These are phyloP conservation scores for Artemisia argyi DNA, from an alignment of 129 eudicot genomes.

Conservation along the genomic window DNA sequence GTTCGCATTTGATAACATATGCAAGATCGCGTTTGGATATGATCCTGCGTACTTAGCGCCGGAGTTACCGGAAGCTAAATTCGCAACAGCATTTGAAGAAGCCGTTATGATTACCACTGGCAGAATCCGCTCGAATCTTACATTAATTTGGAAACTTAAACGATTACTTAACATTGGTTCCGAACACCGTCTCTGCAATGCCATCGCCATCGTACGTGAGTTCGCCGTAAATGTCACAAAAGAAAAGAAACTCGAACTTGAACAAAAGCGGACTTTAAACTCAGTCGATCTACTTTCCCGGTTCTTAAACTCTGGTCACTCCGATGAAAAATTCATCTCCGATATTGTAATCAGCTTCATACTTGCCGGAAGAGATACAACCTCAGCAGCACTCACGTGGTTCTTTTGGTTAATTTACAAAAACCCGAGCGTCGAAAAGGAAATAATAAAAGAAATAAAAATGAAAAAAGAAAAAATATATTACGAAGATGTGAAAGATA, in stretches of 20 bases:
- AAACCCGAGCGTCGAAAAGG: constrained; percentile 38
- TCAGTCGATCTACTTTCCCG: constrained; percentile 60
- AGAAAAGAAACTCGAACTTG: constrained; percentile 39
- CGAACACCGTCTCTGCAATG: constrained; percentile 40
- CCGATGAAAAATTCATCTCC: constrained; percentile 45
- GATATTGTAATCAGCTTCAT: constrained; percentile 56
- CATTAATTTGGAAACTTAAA: constrained; percentile 58
- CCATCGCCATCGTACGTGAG: constrained; percentile 36
- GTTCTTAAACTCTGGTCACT: constrained; percentile 57
- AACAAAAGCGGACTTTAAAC: constrained; percentile 32
- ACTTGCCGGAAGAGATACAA: constrained; percentile 61
- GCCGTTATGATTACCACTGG: constrained; percentile 36
- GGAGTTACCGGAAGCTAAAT: constrained; percentile 52
- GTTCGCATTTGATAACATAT: constrained; percentile 74
- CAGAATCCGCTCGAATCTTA: constrained; percentile 34
- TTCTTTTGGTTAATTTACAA: constrained; percentile 55
- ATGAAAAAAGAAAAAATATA: not conserved
- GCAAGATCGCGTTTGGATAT: constrained; percentile 75
- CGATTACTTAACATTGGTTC: constrained; percentile 53
- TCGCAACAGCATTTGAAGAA: constrained; percentile 62
- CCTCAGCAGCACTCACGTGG: constrained; percentile 69
- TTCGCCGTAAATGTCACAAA: constrained; percentile 46
- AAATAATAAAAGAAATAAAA: constrained; percentile 39
- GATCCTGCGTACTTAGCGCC: constrained; percentile 61
- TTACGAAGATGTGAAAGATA: constrained; percentile 55